phyloP scores from a whole-genome alignment of 1,284 basidiomycete species.

The Pascua sp. region DNA sequence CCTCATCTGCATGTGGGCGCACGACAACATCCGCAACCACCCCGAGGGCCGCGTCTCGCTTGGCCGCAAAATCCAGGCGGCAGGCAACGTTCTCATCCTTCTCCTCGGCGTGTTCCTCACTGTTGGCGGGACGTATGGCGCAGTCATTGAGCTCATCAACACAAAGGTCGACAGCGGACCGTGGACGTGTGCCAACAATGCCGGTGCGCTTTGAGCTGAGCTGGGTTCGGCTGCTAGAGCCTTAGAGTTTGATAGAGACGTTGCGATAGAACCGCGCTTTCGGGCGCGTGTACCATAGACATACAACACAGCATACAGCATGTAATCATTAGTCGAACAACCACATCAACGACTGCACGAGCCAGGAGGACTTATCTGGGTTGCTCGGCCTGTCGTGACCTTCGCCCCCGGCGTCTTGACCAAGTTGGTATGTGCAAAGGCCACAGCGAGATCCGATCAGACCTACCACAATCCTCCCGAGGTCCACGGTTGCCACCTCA shows the following conservation, averaged over 20 bases:
- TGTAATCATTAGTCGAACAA: too few species aligned
- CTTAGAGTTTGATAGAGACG: not conserved
- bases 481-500: too few species aligned
- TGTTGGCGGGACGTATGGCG: slow-evolving; percentile 31
- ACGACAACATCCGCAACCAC: slow-evolving; percentile 19
- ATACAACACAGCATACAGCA: too few species aligned
- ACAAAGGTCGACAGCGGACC: slow-evolving; percentile 15
- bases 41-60: slow-evolving; percentile 9
- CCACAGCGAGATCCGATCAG: too few species aligned
- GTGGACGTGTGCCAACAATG: slow-evolving; percentile 29
- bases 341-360: too few species aligned
- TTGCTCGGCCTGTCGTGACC: too few species aligned
- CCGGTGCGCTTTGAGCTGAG: slow-evolving; percentile 1
- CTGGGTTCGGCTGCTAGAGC: not conserved
- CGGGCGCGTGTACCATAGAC: too few species aligned
- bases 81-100: slow-evolving; percentile 30
- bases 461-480: too few species aligned
- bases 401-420: too few species aligned
- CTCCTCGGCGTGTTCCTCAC: slow-evolving; percentile 25
- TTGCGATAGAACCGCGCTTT: too few species aligned
- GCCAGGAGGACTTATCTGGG: too few species aligned
- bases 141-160: slow-evolving; percentile 25
- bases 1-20: slow-evolving; percentile 33
- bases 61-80: slow-evolving; percentile 12
- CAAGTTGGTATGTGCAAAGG: too few species aligned